Conservation (phyloP, 768 basidiomycete species). For the Kwoniella heveanensis region DNA sequence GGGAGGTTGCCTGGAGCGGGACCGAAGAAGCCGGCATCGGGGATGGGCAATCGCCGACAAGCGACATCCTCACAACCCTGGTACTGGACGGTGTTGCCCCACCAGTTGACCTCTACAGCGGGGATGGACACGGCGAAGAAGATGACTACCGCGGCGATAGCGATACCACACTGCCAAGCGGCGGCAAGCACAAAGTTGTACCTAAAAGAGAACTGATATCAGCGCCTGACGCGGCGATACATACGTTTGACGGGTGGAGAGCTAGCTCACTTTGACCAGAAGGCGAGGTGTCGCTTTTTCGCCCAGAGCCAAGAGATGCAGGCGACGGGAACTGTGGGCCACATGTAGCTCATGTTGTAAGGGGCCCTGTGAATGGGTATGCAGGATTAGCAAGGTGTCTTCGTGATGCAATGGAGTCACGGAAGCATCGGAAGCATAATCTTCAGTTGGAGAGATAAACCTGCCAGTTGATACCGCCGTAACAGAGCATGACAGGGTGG, state of each 20-base stretch:
- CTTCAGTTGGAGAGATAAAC: too few species aligned
- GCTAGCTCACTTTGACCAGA: constrained; percentile 36
- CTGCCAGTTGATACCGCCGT: constrained; percentile 25
- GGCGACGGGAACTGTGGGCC: constrained; percentile 40
- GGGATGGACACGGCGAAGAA: constrained; percentile 56
- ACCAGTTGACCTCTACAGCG: constrained; percentile 49
- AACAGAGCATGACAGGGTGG: constrained; percentile 40
- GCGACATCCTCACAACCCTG: constrained; percentile 27
- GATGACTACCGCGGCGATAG: constrained; percentile 56
- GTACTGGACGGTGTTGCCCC: constrained; percentile 44
- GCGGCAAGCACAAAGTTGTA: constrained; percentile 56
- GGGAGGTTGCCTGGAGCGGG: constrained; percentile 26
- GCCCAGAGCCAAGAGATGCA: constrained; percentile 45
- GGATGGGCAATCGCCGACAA: constrained; percentile 36
- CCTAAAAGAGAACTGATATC: neutral
- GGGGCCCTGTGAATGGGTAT: constrained; percentile 19
- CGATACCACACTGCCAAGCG: constrained; percentile 55
- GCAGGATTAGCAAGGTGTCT: neutral
- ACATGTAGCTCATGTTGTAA: constrained; percentile 46
- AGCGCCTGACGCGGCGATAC: neutral
- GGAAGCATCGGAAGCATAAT: too few species aligned
- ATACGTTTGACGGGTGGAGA: too few species aligned
- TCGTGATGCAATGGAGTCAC: neutral
- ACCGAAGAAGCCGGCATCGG: constrained; percentile 42
- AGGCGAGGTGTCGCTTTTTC: constrained; percentile 48